Evolutionary conservation across 768 basidiomycete genomes (phyloP), one percentile per base, ranked within the genome.

Genomic region (Suillus hirtellus): DNA sequence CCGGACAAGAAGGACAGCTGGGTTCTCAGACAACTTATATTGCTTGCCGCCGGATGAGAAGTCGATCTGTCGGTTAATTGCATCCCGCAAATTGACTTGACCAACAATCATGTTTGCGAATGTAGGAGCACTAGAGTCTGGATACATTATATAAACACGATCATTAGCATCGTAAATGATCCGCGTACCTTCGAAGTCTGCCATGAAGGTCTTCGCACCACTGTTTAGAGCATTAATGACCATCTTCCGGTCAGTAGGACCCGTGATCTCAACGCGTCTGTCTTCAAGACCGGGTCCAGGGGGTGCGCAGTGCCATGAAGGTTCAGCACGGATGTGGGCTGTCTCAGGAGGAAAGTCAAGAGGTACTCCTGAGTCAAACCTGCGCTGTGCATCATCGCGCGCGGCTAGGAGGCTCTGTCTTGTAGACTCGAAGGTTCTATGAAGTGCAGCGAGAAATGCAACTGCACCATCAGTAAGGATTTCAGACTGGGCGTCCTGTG

Each of bases 191-290:
- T 99, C 97, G 65, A 99, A 96, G 74, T 99, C 97, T 40, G 97
- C 96, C 97, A 99, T 99, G 81, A 97, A 99, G 0, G 95, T 95
- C 83, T 96, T 95, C 24, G 95, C 88, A 1, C 95, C 95, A 66
- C 93, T 93, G 78, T 97, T 97, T 67, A 97, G 77, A 8, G 96
- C 96, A 68, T 98, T 98, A 74, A 98, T 90, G 72, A 99, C 96
- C 97, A 99, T 99, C 82, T 98, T 99, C 70, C 96, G 83, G 76
- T 99, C 96, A 2, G 95, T 93, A 9, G 97, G 97, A 31, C 97
- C 97, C 0, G 97, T 99, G 67, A 99, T 99, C 79, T 99, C 97
- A 64, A 99, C 90, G 60, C 97, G 83, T 72, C 97, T 81, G 77
- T 99, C 97, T 75, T 96, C 95, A 47, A 99, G 81, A 9, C 97